A percentile compares a stretch with the other conserved stretches of the same genome.
phyloP scores from a whole-genome alignment of 306 rosid genomes.

The Amphicarpaea edgeworthii region DNA sequence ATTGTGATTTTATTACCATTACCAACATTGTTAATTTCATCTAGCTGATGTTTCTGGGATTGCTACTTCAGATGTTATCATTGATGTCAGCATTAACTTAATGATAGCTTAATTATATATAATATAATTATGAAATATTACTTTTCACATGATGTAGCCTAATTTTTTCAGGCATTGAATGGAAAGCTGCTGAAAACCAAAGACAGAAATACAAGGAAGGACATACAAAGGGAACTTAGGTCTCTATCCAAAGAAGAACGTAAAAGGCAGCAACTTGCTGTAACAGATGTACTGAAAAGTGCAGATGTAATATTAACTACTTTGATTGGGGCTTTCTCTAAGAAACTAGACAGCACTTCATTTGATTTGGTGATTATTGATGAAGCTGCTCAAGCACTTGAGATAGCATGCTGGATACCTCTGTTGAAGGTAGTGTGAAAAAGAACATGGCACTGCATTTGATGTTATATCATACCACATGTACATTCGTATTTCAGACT shows the following conservation, averaged over 20 bases:
- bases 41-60: constrained; percentile 25
- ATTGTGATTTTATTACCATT: constrained; percentile 31
- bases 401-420: constrained; percentile 96
- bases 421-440: constrained; percentile 77
- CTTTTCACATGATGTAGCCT: constrained; percentile 33
- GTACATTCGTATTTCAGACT: neutral
- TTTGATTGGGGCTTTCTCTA: constrained; percentile 85
- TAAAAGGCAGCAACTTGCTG: constrained; percentile 96
- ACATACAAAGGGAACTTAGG: constrained; percentile 94
- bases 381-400: constrained; percentile 99
- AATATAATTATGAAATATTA: constrained; percentile 28
- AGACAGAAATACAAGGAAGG: constrained; percentile 84
- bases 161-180: constrained; percentile 74
- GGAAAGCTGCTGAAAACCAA: constrained; percentile 92
- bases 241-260: constrained; percentile 93
- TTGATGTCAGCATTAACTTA: constrained; percentile 31
- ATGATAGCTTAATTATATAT: neutral
- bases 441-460: constrained; percentile 31
- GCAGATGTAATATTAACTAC: constrained; percentile 93
- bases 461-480: neutral
- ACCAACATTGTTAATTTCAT: constrained; percentile 21
- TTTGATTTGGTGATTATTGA: constrained; percentile 96
- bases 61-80: constrained; percentile 15
- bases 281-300: constrained; percentile 84
- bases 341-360: constrained; percentile 76